These are phyloP conservation scores for Mycena sanguinolenta DNA, from an alignment of 768 basidiomycete genomes.

Conservation along the genomic window DNA sequence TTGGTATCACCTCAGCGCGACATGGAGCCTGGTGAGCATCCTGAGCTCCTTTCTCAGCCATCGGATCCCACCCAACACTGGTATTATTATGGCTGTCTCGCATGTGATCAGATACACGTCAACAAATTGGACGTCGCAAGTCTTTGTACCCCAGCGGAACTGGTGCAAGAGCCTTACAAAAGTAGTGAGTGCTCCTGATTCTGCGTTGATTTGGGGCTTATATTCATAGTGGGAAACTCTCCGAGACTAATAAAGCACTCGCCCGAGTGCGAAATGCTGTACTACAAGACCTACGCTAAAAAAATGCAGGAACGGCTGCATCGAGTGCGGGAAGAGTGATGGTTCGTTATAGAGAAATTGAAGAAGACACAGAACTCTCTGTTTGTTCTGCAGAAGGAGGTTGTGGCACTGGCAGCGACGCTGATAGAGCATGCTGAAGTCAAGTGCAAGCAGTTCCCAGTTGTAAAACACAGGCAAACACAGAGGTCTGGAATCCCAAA, in stretches of 20 bases:
- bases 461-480: too few relatives aligned
- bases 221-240: constrained; percentile 5
- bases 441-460: too few relatives aligned
- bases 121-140: background rate
- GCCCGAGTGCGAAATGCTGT: background rate
- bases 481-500: too few relatives aligned
- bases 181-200: background rate
- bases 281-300: constrained; percentile 10
- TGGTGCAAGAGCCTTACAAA: background rate
- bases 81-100: background rate
- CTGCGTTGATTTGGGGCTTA: background rate
- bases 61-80: background rate
- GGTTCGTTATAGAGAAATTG: background rate
- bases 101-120: background rate
- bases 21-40: background rate
- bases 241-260: background rate
- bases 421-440: background rate
- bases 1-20: background rate
- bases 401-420: background rate
- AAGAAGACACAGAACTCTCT: background rate
- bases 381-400: background rate
- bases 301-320: background rate
- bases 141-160: background rate
- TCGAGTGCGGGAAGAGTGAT: background rate
- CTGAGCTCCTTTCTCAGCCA: background rate